A percentile compares a stretch with the other conserved stretches of the same genome.
phyloP scores from a whole-genome alignment of 139 green algal genomes.

The Eudorina sp. region DNA sequence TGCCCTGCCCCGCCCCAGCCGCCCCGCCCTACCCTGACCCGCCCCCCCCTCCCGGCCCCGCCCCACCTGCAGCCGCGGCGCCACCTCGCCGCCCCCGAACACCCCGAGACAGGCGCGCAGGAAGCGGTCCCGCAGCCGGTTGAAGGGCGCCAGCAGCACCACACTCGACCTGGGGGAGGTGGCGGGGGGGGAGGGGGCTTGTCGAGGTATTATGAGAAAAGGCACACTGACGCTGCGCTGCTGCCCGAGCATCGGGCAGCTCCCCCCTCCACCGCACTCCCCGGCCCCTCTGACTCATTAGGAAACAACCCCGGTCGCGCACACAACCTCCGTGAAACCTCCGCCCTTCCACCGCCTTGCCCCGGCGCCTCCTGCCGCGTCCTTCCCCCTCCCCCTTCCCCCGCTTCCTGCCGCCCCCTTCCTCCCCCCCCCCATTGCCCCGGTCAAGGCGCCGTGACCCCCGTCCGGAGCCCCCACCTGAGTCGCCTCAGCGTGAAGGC shows the following conservation, averaged over 20 bases:
- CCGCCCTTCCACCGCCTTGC: too few relatives aligned
- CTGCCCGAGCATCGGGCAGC: too few relatives aligned
- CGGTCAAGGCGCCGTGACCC: too few relatives aligned
- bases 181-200: background rate
- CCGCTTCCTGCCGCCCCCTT: background rate
- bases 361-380: too few relatives aligned
- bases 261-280: too few relatives aligned
- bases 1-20: background rate
- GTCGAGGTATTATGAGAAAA: too few relatives aligned
- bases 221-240: too few relatives aligned
- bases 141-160: constrained; percentile 79
- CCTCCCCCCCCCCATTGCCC: background rate
- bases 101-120: constrained; percentile 81
- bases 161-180: constrained; percentile 25
- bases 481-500: constrained; percentile 87
- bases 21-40: background rate
- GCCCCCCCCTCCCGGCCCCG: background rate
- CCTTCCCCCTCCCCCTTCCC: background rate
- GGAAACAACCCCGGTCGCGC: too few relatives aligned
- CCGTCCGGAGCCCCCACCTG: constrained; percentile 34
- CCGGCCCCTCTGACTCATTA: too few relatives aligned
- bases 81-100: constrained; percentile 78
- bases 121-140: constrained; percentile 80
- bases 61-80: constrained; percentile 76
- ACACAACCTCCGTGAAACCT: too few relatives aligned